phyloP scores from a whole-genome alignment of 1,284 basidiomycete species.

The Cerrena zonata region DNA sequence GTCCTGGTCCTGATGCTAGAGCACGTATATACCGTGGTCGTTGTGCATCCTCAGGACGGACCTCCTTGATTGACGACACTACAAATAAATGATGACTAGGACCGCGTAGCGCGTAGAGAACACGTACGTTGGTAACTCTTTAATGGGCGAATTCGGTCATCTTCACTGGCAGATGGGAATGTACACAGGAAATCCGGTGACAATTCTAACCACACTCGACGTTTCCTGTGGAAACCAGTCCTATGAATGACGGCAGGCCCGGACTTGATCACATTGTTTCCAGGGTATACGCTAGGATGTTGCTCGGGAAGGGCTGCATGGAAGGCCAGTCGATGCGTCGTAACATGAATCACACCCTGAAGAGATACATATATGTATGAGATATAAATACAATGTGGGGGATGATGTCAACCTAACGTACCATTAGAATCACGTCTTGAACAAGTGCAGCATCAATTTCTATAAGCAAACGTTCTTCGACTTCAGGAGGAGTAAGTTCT shows the following conservation, averaged over 20 bases:
- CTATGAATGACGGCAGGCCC: constrained; percentile 51
- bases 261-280: constrained; percentile 39
- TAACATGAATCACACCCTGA: constrained; percentile 60
- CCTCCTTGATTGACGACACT: constrained; percentile 40
- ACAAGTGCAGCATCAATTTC: constrained; percentile 50
- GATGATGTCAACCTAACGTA: no score
- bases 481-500: constrained; percentile 31
- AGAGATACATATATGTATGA: constrained; percentile 1
- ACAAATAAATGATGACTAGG: constrained; percentile 5
- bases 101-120: background rate
- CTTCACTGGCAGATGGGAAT: constrained; percentile 51
- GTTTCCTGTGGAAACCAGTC: constrained; percentile 37
- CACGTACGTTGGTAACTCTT: constrained; percentile 47
- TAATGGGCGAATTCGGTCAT: constrained; percentile 50
- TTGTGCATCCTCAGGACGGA: constrained; percentile 39
- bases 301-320: constrained; percentile 57
- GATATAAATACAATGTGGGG: background rate
- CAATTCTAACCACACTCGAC: constrained; percentile 63
- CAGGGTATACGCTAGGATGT: constrained; percentile 27
- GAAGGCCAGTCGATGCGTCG: constrained; percentile 60
- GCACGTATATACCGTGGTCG: constrained; percentile 40
- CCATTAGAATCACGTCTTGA: constrained; percentile 45
- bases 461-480: constrained; percentile 43
- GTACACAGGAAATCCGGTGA: constrained; percentile 56
- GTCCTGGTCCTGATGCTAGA: constrained; percentile 31